Percentiles rank a stretch among this genome's conserved stretches.
Evolutionary conservation across 202 grass and related monocot genomes (phyloP).

Genomic region (Elaeis oleifera): DNA sequence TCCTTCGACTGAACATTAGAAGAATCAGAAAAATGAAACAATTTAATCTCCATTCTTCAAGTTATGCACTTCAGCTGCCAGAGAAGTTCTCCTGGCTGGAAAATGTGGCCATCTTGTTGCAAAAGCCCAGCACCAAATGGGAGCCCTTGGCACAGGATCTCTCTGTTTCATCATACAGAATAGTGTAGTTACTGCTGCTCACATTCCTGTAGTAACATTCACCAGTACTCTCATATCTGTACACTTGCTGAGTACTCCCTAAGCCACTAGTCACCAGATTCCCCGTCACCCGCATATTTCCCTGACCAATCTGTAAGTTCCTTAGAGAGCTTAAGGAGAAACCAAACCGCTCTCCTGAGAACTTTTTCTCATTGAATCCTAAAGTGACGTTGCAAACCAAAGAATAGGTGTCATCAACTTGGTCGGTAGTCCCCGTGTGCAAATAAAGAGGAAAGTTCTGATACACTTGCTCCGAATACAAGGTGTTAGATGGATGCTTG

Average conservation of each 20-base stretch:
- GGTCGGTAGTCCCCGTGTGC: conserved; percentile 43
- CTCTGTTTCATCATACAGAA: conserved; percentile 38
- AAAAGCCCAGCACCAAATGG: background rate
- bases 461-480: conserved; percentile 39
- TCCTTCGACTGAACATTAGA: no score
- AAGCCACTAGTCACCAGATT: conserved; percentile 59
- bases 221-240: conserved; percentile 63
- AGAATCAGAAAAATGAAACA: no score
- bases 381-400: conserved; percentile 38
- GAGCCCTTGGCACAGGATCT: conserved; percentile 45
- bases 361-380: conserved; percentile 50
- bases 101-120: conserved; percentile 20
- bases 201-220: conserved; percentile 84
- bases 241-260: conserved; percentile 48
- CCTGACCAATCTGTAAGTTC: conserved; percentile 40
- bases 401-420: conserved; percentile 42
- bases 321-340: conserved; percentile 44
- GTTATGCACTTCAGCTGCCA: conserved; percentile 22
- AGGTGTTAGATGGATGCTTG: conserved; percentile 29
- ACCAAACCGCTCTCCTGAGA: conserved; percentile 37
- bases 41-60: no score
- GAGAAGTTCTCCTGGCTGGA: conserved; percentile 22
- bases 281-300: conserved; percentile 60
- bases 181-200: conserved; percentile 65
- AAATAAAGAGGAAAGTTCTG: conserved; percentile 51